These are phyloP conservation scores for Eimeria maxima DNA, from an alignment of 169 alveolate genomes.

Conservation along the genomic window DNA sequence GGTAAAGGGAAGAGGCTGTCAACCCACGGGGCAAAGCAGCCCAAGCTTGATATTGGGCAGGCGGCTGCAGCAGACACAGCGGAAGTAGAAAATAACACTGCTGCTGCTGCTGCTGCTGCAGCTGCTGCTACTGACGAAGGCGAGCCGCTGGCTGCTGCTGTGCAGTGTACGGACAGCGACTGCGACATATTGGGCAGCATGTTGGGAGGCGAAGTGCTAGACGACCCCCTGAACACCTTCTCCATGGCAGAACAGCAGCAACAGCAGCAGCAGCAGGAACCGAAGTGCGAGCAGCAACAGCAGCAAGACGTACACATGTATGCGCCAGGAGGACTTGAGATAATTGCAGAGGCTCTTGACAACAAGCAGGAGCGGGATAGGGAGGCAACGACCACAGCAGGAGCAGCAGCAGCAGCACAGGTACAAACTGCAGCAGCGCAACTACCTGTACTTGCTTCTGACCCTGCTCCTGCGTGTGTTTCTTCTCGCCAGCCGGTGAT, in stretches of 20 bases:
- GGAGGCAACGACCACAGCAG: background rate
- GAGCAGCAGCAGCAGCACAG: constrained; percentile 6
- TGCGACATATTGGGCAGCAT: background rate
- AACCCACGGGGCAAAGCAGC: background rate
- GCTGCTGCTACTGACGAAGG: background rate
- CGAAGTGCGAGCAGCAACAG: background rate
- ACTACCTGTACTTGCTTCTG: background rate
- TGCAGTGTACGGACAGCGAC: constrained; percentile 10
- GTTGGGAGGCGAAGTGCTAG: constrained; percentile 43
- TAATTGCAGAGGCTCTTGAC: background rate
- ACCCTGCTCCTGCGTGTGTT: background rate
- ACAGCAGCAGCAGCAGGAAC: background rate
- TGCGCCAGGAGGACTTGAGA: background rate
- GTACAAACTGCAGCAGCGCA: background rate
- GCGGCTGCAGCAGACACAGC: background rate
- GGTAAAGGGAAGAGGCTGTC: background rate
- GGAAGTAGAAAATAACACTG: background rate
- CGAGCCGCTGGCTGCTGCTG: background rate
- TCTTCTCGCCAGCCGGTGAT: background rate
- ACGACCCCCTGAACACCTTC: constrained; percentile 22
- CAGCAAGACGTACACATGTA: background rate
- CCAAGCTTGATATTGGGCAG: background rate
- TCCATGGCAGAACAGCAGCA: constrained; percentile 8
- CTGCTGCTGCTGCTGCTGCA: background rate
- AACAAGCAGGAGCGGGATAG: background rate